These are phyloP conservation scores for Diaporthe nobilis DNA, from an alignment of 2,329 filamentous ascomycete genomes.

Conservation along the genomic window DNA sequence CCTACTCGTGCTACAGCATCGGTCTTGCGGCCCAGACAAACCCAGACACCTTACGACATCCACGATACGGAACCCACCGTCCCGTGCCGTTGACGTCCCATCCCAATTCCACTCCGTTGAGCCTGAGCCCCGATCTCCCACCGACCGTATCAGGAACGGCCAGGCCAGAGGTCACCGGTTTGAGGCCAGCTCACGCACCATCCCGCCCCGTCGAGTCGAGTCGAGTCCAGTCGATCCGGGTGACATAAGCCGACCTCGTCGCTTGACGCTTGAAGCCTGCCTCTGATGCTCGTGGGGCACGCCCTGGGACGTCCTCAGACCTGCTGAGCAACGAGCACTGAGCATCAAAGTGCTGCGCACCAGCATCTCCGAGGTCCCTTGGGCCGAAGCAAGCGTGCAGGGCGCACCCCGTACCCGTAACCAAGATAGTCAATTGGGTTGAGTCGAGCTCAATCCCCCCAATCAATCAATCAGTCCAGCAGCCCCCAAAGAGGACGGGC, in stretches of 20 bases:
- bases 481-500: not conserved
- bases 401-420: slow-evolving; percentile 17
- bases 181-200: slow-evolving; percentile 1
- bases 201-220: not conserved
- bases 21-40: slow-evolving; percentile 17
- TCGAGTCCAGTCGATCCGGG: not conserved
- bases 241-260: slow-evolving; percentile 24
- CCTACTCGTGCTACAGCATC: slow-evolving; percentile 29
- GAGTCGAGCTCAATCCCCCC: not conserved
- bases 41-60: slow-evolving; percentile 23
- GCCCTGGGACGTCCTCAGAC: not conserved
- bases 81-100: slow-evolving; percentile 9
- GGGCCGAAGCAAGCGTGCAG: slow-evolving; percentile 16
- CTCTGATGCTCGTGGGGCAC: not conserved
- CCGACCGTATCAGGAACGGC: slow-evolving; percentile 31
- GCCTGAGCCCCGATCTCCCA: not conserved
- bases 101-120: not conserved
- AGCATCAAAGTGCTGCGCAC: not conserved
- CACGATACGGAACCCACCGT: slow-evolving; percentile 27
- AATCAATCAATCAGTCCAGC: not conserved
- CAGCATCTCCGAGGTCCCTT: slow-evolving; percentile 2
- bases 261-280: not conserved
- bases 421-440: slow-evolving; percentile 24
- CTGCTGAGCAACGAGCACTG: not conserved
- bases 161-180: slow-evolving; percentile 17